Percentiles rank a stretch among this genome's conserved stretches.
phyloP scores from a whole-genome alignment of 2,329 filamentous ascomycete genomes.

The Penicillium sp. region DNA sequence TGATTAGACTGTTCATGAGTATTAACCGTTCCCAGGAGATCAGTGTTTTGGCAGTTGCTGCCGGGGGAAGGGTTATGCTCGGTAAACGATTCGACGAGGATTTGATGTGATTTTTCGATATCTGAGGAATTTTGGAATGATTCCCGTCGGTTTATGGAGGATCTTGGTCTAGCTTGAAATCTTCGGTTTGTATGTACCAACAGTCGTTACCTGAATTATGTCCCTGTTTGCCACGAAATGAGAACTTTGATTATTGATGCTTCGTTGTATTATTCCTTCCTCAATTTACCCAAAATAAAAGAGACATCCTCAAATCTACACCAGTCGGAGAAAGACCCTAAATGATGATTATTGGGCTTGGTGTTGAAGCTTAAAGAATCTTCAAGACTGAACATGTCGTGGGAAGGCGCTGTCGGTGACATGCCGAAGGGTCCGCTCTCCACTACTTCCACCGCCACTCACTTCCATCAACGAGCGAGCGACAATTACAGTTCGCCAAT shows the following conservation, averaged over 20 bases:
- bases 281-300: not conserved
- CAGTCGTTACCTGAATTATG: not conserved
- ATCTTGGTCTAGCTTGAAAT: not conserved
- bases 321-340: too few species aligned
- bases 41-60: constrained; percentile 20
- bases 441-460: constrained; percentile 1
- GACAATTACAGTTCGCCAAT: not conserved
- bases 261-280: not conserved
- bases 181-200: constrained; percentile 1
- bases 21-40: constrained; percentile 21
- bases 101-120: not conserved
- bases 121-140: not conserved
- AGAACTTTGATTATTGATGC: not conserved
- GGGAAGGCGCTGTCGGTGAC: constrained; percentile 26
- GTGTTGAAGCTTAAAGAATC: not conserved
- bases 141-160: not conserved
- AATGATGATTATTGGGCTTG: not conserved
- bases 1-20: constrained; percentile 2
- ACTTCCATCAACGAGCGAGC: not conserved
- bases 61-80: constrained; percentile 15
- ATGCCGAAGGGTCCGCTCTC: constrained; percentile 8
- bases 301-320: not conserved
- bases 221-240: not conserved
- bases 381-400: constrained; percentile 25
- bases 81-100: not conserved